Conservation (phyloP, 306 rosid species). For the Lotus japonicus region DNA sequence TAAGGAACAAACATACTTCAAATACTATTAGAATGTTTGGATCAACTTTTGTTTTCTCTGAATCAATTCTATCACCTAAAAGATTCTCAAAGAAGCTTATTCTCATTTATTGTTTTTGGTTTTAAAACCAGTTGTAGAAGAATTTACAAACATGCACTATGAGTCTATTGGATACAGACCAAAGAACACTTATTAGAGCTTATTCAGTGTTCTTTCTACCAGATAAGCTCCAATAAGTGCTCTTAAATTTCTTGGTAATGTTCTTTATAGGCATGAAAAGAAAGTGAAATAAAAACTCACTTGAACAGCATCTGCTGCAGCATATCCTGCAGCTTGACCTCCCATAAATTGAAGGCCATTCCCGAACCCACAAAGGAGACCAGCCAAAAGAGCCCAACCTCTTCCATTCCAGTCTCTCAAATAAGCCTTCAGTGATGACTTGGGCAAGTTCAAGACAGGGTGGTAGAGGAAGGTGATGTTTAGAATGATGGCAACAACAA, state of each 20-base stretch:
- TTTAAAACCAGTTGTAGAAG: too few species aligned
- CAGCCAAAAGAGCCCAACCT: conserved; percentile 87
- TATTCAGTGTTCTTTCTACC: too few species aligned
- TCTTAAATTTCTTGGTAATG: too few species aligned
- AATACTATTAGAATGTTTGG: neutral
- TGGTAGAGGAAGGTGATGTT: conserved; percentile 63
- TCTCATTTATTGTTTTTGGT: too few species aligned
- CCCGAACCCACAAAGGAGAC: conserved; percentile 77
- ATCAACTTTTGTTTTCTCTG: too few species aligned
- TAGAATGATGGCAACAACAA: conserved; percentile 53
- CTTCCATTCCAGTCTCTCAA: conserved; percentile 75
- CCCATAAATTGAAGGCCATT: conserved; percentile 93
- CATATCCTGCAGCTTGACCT: conserved; percentile 93
- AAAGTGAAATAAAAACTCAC: conserved; percentile 24
- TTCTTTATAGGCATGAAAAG: neutral
- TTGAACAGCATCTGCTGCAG: conserved; percentile 93
- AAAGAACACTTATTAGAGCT: neutral
- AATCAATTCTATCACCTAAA: too few species aligned
- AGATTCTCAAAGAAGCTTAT: too few species aligned
- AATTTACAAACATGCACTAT: too few species aligned
- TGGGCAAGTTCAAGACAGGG: conserved; percentile 61
- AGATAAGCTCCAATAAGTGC: too few species aligned
- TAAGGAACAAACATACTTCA: neutral
- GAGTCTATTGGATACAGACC: too few species aligned
- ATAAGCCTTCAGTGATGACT: conserved; percentile 67